Evolutionary conservation across 345 rosid species (phyloP), one percentile per base, ranked within the genome.

Genomic region (Murraya koenigii): DNA sequence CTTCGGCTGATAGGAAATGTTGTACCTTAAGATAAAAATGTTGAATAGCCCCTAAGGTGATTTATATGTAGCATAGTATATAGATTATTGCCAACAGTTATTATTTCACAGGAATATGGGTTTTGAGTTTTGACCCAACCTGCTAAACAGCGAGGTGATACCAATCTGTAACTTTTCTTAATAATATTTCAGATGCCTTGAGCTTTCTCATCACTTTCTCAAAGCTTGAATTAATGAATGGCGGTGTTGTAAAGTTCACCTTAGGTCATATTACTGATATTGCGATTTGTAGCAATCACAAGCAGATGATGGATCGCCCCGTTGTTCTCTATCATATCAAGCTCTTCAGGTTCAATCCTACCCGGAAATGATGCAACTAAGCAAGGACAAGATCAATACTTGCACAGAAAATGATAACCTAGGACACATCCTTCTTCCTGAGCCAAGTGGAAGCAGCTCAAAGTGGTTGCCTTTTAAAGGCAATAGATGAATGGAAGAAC

Each of bases 361-460:
- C 82, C 78, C 74, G 63, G 3, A 79, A 79, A 19, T 79, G 59
- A 20, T 68, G 74, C 4, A 74, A 5, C 60, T 67, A 69, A 35
- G 74, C 70, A 36, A 66, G 55, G 3, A 33, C 62, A 41, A 71
- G 70, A 25, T 41, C 55, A 2, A 79, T 79, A 17, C 23, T 47
- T 7, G 75, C 33, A 30, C 26, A 6, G 63, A 75, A 44, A 59
- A 79, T 25, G 74, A 68, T 20, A 79, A 59, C 11, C 73, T 69
- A 0, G 68, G 74, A 66, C 63, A 73, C 6, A 55, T 68, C 74
- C 82, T 74, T 74, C 75, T 60, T 15, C 75, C 78, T 6, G 69
- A 74, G 5, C 82, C 78, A 33, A 74, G 68, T 3, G 82, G 74
- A 19, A 47, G n/a, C 59, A 39, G 33, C 39, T 79, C 82, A 22